phyloP scores from a whole-genome alignment of 106 monocot species.

The Alisma plantagoaquatica region DNA sequence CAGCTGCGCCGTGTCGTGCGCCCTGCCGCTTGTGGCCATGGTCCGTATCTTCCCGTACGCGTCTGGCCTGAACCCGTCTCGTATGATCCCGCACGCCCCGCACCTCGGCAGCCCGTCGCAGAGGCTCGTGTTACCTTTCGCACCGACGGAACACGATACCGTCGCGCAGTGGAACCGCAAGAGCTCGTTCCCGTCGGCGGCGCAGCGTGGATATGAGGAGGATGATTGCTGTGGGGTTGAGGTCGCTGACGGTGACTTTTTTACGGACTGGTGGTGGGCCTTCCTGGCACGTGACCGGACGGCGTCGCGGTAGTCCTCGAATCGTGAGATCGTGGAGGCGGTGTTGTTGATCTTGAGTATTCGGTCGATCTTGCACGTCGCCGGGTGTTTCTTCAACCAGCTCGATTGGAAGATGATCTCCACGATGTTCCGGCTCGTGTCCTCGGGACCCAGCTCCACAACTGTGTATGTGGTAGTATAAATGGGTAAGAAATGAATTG shows the following conservation, averaged over 20 bases:
- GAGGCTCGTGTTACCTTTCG: slow-evolving; percentile 29
- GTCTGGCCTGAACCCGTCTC: slow-evolving; percentile 53
- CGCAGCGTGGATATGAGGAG: slow-evolving; percentile 76
- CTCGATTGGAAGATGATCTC: slow-evolving; percentile 94
- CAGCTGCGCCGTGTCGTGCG: slow-evolving; percentile 46
- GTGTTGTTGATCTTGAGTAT: slow-evolving; percentile 75
- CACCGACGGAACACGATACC: slow-evolving; percentile 49
- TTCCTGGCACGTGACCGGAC: slow-evolving; percentile 52
- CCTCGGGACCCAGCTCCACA: slow-evolving; percentile 55
- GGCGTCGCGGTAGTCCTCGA: slow-evolving; percentile 58
- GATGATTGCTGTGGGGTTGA: no score
- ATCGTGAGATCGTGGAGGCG: slow-evolving; percentile 39
- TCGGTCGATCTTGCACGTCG: slow-evolving; percentile 51
- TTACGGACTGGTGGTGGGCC: slow-evolving; percentile 13
- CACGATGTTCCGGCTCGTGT: slow-evolving; percentile 79
- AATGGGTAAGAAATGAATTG: neutral
- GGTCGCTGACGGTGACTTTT: no score
- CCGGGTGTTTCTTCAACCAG: slow-evolving; percentile 61
- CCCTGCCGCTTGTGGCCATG: slow-evolving; percentile 65
- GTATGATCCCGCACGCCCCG: slow-evolving; percentile 59
- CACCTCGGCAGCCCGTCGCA: slow-evolving; percentile 28
- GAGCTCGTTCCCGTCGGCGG: slow-evolving; percentile 88
- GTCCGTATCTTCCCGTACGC: slow-evolving; percentile 36
- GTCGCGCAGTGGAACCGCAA: slow-evolving; percentile 60
- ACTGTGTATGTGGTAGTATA: slow-evolving; percentile 52